Evolutionary conservation across 768 basidiomycete species (phyloP).

Genomic region (Hysterangium stoloniferum): DNA sequence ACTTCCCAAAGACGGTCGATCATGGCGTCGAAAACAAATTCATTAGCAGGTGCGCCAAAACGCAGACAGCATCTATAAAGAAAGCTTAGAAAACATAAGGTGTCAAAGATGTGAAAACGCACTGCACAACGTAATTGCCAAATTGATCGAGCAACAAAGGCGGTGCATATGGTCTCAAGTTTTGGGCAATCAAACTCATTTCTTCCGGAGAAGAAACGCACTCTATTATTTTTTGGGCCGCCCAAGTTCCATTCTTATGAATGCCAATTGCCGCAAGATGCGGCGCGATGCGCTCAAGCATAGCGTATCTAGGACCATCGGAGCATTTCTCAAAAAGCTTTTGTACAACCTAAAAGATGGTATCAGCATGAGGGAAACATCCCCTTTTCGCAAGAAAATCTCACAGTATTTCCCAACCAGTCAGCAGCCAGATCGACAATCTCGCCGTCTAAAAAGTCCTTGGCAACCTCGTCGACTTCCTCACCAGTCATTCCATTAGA

Average conservation of each 20-base stretch:
- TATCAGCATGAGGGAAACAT: not conserved
- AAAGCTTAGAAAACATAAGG: not conserved
- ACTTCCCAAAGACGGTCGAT: constrained; percentile 98
- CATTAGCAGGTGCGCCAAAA: constrained; percentile 82
- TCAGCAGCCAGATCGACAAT: constrained; percentile 93
- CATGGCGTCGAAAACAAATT: constrained; percentile 97
- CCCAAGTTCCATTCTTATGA: constrained; percentile 99
- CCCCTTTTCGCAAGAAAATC: constrained; percentile 24
- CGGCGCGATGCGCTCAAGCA: constrained; percentile 91
- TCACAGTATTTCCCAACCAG: constrained; percentile 94
- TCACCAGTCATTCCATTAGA: constrained; percentile 75
- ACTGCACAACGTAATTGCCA: constrained; percentile 92
- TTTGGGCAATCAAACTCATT: constrained; percentile 73
- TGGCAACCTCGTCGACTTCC: constrained; percentile 86
- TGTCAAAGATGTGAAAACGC: constrained; percentile 26
- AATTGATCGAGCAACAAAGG: constrained; percentile 92
- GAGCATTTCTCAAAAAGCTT: constrained; percentile 93
- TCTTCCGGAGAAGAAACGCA: constrained; percentile 87
- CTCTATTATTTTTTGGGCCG: constrained; percentile 98
- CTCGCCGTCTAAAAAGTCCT: constrained; percentile 89
- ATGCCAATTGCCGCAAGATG: constrained; percentile 96
- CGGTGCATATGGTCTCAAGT: constrained; percentile 85
- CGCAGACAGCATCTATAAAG: constrained; percentile 71
- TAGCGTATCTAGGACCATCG: constrained; percentile 64
- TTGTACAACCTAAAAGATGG: constrained; percentile 71